Evolutionary conservation across 345 rosid species (phyloP).

Genomic region (Physaria fendleri): DNA sequence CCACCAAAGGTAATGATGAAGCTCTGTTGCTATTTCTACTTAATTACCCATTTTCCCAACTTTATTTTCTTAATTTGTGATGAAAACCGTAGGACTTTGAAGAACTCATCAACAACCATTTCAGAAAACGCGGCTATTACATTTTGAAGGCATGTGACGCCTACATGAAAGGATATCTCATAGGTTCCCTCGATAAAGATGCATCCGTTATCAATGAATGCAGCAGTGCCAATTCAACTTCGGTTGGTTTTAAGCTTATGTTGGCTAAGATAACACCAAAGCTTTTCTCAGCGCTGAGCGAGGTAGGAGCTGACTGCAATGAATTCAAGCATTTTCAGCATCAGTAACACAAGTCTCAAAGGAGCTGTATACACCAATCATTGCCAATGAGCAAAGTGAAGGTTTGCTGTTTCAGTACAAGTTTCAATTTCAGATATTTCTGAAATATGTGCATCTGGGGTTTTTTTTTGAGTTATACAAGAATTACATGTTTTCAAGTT

Average conservation of each 20-base stretch:
- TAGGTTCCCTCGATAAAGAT: conserved; percentile 78
- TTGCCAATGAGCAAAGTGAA: conserved; percentile 20
- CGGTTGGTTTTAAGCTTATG: conserved; percentile 95
- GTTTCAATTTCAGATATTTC: conserved; percentile 15
- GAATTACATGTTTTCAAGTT: conserved; percentile 6
- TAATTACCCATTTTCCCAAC: background rate
- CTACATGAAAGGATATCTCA: conserved; percentile 82
- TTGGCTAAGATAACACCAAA: conserved; percentile 76
- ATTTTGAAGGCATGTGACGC: conserved; percentile 92
- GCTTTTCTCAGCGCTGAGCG: conserved; percentile 54
- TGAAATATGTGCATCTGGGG: conserved; percentile 11
- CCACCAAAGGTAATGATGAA: conserved; percentile 66
- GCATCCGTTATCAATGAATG: conserved; percentile 41
- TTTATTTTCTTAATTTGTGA: background rate
- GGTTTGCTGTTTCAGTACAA: conserved; percentile 26
- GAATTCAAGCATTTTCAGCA: conserved; percentile 44
- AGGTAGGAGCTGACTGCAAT: conserved; percentile 61
- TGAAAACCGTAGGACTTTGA: conserved; percentile 60
- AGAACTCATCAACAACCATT: conserved; percentile 70
- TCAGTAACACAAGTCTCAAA: conserved; percentile 17
- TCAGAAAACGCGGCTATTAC: conserved; percentile 73
- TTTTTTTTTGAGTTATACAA: conserved; percentile 14
- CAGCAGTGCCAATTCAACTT: conserved; percentile 51
- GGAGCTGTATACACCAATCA: conserved; percentile 5
- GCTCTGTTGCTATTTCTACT: conserved; percentile 1